Base-by-base conservation (phyloP, 169 alveolate species). In the Plasmodium fragile region DNA sequence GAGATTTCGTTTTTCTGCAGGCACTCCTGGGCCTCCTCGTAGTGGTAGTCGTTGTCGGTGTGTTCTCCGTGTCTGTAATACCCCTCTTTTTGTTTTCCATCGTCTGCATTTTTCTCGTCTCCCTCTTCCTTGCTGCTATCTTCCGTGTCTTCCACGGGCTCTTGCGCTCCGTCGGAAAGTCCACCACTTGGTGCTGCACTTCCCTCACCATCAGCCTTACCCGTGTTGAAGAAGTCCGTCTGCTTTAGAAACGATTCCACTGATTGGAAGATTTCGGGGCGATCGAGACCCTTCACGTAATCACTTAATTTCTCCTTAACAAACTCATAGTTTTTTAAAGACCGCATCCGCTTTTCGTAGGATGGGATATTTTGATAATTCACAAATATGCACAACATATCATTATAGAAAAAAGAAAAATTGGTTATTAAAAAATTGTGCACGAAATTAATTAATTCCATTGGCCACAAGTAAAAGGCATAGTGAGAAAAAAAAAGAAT, bases 401-500 rank as follows among this genome's bases (percentile, higher is more conserved):
- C 77, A 79, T 78, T 89, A 39, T 89, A 89, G 43, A 89, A 89
- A 16, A 89, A 78, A 11, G 72, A 53, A 89, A 78, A 89, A 89
- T 89, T 89, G 8, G 79, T 65, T 36, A 89, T 4, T 78, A 89
- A 78, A 72, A 89, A 89, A 69, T 89, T 89, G 65, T 89, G 94
- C 59, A 89, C 32, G 78, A 89, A 89, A 89, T 89, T 89, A 36
- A 89, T 78, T 89, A 89, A 77, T 65, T 89, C 90, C 72, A 89
- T 41, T 55, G 94, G 94, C 94, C 94, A 89, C 49, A 89, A 70
- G 45, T 89, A 89, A 77, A 78, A 77, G 8, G 94, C 82, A 89
- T 59, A 89, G 34, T 77, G 75, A 13, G 89, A 78, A 52, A 89
- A 89, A 87, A 78, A 89, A n/a, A 22, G 45, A 4, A 89, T 89